phyloP scores from a whole-genome alignment of 257 asterid species.

The Nicotiana noctiflora region DNA sequence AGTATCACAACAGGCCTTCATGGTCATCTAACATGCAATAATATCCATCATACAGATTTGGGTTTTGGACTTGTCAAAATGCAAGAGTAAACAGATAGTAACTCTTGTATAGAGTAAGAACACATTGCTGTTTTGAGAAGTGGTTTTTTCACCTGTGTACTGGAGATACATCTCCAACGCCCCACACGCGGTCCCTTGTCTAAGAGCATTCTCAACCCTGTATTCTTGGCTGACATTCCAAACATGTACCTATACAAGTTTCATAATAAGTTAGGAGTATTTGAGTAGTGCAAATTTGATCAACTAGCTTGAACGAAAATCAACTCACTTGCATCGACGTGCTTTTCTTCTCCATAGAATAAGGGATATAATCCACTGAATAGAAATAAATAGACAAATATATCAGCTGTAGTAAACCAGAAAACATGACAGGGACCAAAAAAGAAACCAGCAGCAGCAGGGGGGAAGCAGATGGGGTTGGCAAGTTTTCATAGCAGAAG shows the following conservation, averaged over 20 bases:
- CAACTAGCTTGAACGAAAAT: not conserved
- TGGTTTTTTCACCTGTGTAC: constrained; percentile 12
- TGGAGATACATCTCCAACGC: constrained; percentile 20
- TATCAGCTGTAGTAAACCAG: constrained; percentile 20
- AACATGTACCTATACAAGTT: constrained; percentile 19
- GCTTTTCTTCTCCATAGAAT: constrained; percentile 74
- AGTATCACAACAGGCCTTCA: too few species aligned
- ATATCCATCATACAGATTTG: too few species aligned
- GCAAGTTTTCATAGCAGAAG: too few species aligned
- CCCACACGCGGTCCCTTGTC: constrained; percentile 26
- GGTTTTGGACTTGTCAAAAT: too few species aligned
- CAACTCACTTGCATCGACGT: constrained; percentile 69
- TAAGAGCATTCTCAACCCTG: constrained; percentile 21
- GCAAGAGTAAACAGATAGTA: too few species aligned
- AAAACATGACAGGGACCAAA: not conserved
- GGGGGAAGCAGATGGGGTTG: too few species aligned
- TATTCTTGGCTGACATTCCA: constrained; percentile 7
- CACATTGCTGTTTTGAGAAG: too few species aligned
- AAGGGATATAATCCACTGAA: constrained; percentile 70
- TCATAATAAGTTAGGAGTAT: not conserved
- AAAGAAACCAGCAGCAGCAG: too few species aligned
- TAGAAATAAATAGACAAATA: constrained; percentile 14
- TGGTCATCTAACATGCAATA: too few species aligned
- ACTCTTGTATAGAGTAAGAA: too few species aligned
- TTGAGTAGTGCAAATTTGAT: not conserved